These are phyloP conservation scores for Blastobotrys arbuscula DNA, from an alignment of 1,139 yeast species.

Conservation along the genomic window DNA sequence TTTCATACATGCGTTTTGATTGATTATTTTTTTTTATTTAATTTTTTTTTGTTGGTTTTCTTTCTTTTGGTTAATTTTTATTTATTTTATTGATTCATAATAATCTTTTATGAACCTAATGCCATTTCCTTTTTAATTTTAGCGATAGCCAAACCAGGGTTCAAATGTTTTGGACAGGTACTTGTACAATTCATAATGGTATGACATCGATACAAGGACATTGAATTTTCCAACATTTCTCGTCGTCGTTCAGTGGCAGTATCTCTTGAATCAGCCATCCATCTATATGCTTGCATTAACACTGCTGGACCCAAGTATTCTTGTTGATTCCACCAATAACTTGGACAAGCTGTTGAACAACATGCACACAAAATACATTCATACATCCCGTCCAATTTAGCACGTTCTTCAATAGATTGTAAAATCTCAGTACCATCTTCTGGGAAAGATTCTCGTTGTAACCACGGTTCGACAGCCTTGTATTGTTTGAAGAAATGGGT, in stretches of 20 bases:
- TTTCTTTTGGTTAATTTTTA: background rate
- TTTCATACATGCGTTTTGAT: background rate
- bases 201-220: conserved; percentile 98
- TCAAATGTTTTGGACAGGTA: conserved; percentile 98
- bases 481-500: conserved; percentile 98
- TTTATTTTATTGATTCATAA: background rate
- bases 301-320: conserved; percentile 99
- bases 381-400: conserved; percentile 92
- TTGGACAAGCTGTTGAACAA: conserved; percentile 98
- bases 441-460: conserved; percentile 78
- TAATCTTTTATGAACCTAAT: conserved; percentile 47
- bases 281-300: conserved; percentile 97
- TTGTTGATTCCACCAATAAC: conserved; percentile 99
- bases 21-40: background rate
- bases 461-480: conserved; percentile 94
- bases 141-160: conserved; percentile 97
- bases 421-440: conserved; percentile 90
- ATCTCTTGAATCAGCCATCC: conserved; percentile 98
- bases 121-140: conserved; percentile 94
- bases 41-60: background rate
- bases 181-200: conserved; percentile 97
- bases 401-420: conserved; percentile 90
- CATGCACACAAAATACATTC: conserved; percentile 99
- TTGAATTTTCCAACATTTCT: conserved; percentile 89
- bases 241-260: conserved; percentile 78